phyloP scores from a whole-genome alignment of 768 basidiomycete genomes.

The Cystobasidium onofrii region DNA sequence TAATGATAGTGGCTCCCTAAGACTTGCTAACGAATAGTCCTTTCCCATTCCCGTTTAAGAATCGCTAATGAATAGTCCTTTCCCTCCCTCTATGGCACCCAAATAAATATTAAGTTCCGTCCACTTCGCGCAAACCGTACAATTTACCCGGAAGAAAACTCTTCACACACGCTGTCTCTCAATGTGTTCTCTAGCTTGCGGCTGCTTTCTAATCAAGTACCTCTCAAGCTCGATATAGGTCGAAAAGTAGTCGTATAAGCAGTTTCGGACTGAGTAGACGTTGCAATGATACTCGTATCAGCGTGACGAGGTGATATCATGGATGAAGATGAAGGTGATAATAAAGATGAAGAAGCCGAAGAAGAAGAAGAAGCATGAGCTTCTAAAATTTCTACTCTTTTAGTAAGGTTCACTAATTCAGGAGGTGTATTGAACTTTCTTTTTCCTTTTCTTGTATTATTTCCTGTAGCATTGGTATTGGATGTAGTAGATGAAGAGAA shows the following conservation, averaged over 20 bases:
- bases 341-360: background rate
- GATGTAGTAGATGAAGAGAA: background rate
- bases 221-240: background rate
- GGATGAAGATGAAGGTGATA: background rate
- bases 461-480: background rate
- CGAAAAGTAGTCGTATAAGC: background rate
- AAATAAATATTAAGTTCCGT: too few species aligned
- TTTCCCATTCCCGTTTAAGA: too few species aligned
- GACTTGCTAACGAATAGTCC: too few species aligned
- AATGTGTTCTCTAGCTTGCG: background rate
- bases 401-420: background rate
- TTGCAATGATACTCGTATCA: background rate
- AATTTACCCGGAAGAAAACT: too few species aligned
- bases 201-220: background rate
- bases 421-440: background rate
- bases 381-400: background rate
- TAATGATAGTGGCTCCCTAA: too few species aligned
- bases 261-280: background rate
- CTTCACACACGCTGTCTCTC: background rate
- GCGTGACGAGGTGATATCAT: background rate
- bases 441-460: background rate
- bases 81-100: too few species aligned
- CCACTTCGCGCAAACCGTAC: too few species aligned
- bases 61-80: too few species aligned
- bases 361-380: background rate